Base-by-base conservation (phyloP, 495 filamentous ascomycete genomes). In the Umbilicaria muhlenbergii region DNA sequence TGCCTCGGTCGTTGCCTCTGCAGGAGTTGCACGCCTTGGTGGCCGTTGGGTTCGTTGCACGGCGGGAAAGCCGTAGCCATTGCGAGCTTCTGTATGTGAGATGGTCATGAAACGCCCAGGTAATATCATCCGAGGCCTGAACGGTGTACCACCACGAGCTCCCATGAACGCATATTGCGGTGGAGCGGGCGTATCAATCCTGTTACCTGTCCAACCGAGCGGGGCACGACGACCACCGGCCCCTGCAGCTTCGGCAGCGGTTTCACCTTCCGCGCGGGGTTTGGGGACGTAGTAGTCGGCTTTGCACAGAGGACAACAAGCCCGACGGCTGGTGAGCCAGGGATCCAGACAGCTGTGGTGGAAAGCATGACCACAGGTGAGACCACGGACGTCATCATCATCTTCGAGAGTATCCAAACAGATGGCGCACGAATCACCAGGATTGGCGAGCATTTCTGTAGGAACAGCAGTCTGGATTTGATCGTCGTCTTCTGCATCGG, bases 221-320 rank as follows among this genome's bases (percentile, higher is more conserved):
- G 36, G 49, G 28, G 44, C 21, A n/a, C 56, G 55, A 39, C 62
- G 62, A 28, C 51, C 46, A 39, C 51, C 39, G 19, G 48, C 41
- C 33, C 61, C 57, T 37, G 60, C 64, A 34, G 45, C 43, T 15
- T 58, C 57, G 18, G 54, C 17, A 7, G 54, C 49, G 32, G 55
- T 61, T 49, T 66, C 69, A 13, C 61, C 68, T 46, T 78, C 74
- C 32, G 70, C 56, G 16, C 82, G 81, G 15, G 83, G 83, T 56
- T 93, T 94, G 0, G 87, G 86, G 32, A 83, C 75, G 58, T 92
- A 96, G 61, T 95, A 98, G 50, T 95, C 87, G 32, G 85, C 80
- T 64, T 99, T 99, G 68, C 91, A 96, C 36, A 96, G 75, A 39
- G 92, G 92, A 60, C 92, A 99, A 60, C 91, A 94, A 11, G 91